phyloP scores from a whole-genome alignment of 1,139 yeast genomes.

The Hemisphaericaspora xylanilytica region DNA sequence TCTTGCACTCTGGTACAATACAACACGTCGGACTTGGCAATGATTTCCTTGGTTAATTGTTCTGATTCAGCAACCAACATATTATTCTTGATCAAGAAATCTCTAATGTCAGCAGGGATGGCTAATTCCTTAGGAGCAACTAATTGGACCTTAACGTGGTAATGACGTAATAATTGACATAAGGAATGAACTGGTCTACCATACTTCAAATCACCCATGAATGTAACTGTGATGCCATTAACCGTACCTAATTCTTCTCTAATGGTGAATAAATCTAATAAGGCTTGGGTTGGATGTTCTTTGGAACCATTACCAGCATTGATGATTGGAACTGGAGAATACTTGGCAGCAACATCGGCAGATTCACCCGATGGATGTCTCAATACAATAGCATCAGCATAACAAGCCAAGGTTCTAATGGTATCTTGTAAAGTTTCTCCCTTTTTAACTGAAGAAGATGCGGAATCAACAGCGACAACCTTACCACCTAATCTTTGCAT shows the following conservation, averaged over 20 bases:
- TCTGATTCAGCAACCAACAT: constrained; percentile 74
- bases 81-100: constrained; percentile 61
- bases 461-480: constrained; percentile 82
- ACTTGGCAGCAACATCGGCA: constrained; percentile 92
- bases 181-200: constrained; percentile 99
- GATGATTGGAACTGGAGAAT: constrained; percentile 94
- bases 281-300: constrained; percentile 99
- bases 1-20: constrained; percentile 98
- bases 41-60: constrained; percentile 75
- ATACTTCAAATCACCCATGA: constrained; percentile 97
- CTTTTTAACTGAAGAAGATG: constrained; percentile 89
- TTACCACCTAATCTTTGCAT: constrained; percentile 99
- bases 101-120: constrained; percentile 70
- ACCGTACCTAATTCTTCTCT: constrained; percentile 99
- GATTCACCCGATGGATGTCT: constrained; percentile 95
- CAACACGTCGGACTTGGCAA: constrained; percentile 87
- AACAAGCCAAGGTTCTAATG: constrained; percentile 88
- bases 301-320: constrained; percentile 98
- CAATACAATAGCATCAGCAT: constrained; percentile 94
- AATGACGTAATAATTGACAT: constrained; percentile 84
- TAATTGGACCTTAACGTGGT: constrained; percentile 89
- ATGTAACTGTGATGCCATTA: constrained; percentile 95
- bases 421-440: constrained; percentile 99
- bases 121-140: constrained; percentile 87
- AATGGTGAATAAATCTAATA: constrained; percentile 93